Conservation (phyloP, 495 filamentous ascomycete genomes). For the Podospora conica region DNA sequence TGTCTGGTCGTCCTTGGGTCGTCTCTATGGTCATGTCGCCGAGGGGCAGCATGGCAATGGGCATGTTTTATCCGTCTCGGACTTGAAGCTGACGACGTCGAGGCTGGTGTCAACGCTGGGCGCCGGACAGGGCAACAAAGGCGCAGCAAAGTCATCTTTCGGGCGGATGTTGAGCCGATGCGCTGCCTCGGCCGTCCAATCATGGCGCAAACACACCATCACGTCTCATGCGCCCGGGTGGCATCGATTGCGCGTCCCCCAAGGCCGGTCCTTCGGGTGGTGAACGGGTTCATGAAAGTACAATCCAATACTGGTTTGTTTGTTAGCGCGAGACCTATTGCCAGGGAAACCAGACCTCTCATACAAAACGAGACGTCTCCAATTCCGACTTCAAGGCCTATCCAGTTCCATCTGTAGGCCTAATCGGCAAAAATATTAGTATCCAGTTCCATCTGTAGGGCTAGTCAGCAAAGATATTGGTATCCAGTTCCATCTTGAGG, state of each 20-base stretch:
- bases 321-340: too few relatives aligned
- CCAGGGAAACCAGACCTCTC: too few relatives aligned
- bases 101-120: neutral
- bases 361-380: too few relatives aligned
- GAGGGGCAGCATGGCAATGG: neutral
- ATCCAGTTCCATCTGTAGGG: too few relatives aligned
- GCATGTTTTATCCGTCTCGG: neutral
- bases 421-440: too few relatives aligned
- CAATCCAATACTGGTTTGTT: too few relatives aligned
- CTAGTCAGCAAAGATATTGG: too few relatives aligned
- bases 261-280: neutral
- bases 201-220: neutral
- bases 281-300: neutral
- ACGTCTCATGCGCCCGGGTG: neutral
- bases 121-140: neutral
- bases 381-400: too few relatives aligned
- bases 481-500: too few relatives aligned
- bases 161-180: neutral
- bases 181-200: neutral
- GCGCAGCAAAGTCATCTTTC: neutral
- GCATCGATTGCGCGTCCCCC: neutral
- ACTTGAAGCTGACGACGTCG: neutral
- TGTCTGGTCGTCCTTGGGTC: neutral
- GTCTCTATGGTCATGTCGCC: neutral
- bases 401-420: too few relatives aligned